Percentiles rank a stretch among this genome's conserved stretches.
These are phyloP conservation scores for Ceratobasidium sp. DNA, from an alignment of 1,284 basidiomycete species.

Conservation along the genomic window DNA sequence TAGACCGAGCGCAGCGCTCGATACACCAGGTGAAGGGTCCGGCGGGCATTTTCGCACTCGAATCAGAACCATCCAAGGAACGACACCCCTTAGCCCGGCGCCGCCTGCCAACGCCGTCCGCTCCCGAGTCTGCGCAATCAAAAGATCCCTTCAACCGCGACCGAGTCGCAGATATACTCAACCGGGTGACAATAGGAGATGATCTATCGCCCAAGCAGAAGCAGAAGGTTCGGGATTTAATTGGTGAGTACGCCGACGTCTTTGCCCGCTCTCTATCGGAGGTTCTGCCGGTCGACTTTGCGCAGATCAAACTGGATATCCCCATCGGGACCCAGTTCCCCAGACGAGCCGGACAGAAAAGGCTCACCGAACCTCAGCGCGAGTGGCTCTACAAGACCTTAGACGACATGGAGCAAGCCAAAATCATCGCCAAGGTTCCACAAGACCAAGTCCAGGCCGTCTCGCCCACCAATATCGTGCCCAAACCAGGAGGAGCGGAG, in stretches of 20 bases:
- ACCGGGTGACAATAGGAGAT: constrained; percentile 38
- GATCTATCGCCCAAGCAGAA: constrained; percentile 40
- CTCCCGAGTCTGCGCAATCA: neutral
- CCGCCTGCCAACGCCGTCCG: neutral
- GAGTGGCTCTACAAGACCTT: constrained; percentile 36
- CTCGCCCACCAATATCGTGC: constrained; percentile 39
- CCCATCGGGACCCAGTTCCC: constrained; percentile 21
- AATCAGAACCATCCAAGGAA: neutral
- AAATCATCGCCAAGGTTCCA: constrained; percentile 35
- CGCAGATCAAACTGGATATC: constrained; percentile 41
- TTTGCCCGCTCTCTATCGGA: constrained; percentile 42
- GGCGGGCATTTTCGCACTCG: neutral
- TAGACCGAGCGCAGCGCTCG: neutral
- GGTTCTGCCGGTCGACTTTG: constrained; percentile 41
- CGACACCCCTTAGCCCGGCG: neutral
- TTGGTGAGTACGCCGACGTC: constrained; percentile 41
- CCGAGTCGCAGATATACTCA: constrained; percentile 37
- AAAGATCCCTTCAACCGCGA: constrained; percentile 8
- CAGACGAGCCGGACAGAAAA: constrained; percentile 32
- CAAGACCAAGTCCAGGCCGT: constrained; percentile 41
- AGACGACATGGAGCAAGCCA: constrained; percentile 41
- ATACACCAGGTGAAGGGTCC: neutral
- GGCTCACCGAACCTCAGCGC: constrained; percentile 39
- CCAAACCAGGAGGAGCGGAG: constrained; percentile 39
- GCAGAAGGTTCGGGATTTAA: constrained; percentile 17